A percentile compares a stretch with the other conserved stretches of the same genome.
Conservation (phyloP, 228 moss, liverwort and hornwort genomes). For the Sphagnum fallax region DNA sequence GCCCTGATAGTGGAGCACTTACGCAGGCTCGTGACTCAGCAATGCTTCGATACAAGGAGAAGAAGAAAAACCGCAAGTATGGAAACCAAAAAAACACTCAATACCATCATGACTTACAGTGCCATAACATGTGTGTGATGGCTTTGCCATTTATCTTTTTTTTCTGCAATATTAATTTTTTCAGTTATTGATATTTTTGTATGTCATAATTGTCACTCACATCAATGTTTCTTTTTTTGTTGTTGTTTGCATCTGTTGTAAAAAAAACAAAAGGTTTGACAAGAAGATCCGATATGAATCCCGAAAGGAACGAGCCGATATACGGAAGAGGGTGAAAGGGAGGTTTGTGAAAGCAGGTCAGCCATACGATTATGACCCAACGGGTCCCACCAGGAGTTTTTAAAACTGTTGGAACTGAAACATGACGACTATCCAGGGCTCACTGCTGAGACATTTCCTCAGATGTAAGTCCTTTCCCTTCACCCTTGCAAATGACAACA, state of each 20-base stretch:
- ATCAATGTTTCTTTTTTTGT: too few relatives aligned
- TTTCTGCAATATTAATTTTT: too few relatives aligned
- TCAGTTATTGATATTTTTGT: too few relatives aligned
- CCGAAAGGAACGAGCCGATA: constrained; percentile 45
- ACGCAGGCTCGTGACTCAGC: constrained; percentile 55
- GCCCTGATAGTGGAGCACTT: constrained; percentile 35
- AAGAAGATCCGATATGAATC: constrained; percentile 57
- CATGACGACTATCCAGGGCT: too few relatives aligned
- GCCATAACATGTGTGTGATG: too few relatives aligned
- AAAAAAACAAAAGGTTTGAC: constrained; percentile 23
- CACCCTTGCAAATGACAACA: too few relatives aligned
- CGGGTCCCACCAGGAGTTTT: background rate
- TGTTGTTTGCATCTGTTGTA: too few relatives aligned
- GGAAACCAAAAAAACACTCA: background rate
- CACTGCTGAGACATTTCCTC: too few relatives aligned
- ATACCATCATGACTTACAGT: too few relatives aligned
- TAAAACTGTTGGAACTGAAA: background rate
- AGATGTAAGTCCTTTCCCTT: too few relatives aligned
- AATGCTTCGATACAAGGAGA: constrained; percentile 67
- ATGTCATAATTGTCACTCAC: too few relatives aligned
- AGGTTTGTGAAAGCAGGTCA: constrained; percentile 43
- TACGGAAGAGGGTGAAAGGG: constrained; percentile 49
- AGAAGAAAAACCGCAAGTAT: constrained; percentile 49
- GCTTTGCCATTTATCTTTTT: too few relatives aligned
- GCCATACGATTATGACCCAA: constrained; percentile 23